phyloP scores from a whole-genome alignment of 2,329 filamentous ascomycete species.

The Aspergillus piperis region DNA sequence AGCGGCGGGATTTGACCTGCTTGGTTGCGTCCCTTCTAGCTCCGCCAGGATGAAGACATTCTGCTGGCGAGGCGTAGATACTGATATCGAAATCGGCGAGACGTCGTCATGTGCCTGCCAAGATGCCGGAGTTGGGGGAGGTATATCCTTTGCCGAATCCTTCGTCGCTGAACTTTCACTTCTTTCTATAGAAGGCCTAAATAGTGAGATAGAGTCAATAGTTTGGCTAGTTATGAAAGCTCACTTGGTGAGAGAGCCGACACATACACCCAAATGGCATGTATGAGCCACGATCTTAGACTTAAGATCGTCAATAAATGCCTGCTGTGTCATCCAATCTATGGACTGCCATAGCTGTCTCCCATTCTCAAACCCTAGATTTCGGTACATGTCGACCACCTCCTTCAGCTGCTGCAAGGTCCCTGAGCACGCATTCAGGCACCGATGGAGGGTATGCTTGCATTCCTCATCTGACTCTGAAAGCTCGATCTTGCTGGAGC shows the following conservation, averaged over 20 bases:
- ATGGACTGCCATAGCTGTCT: slow-evolving; percentile 30
- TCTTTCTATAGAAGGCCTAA: slow-evolving; percentile 26
- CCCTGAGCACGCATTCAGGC: slow-evolving; percentile 24
- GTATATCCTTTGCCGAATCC: slow-evolving; percentile 24
- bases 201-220: not conserved
- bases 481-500: slow-evolving; percentile 26
- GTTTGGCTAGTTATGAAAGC: not conserved
- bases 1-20: not conserved
- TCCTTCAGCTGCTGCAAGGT: slow-evolving; percentile 28
- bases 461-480: slow-evolving; percentile 25
- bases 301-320: slow-evolving; percentile 29
- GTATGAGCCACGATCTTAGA: slow-evolving; percentile 33
- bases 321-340: slow-evolving; percentile 31
- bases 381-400: slow-evolving; percentile 25
- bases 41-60: not conserved
- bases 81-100: not conserved
- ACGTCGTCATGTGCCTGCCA: not conserved
- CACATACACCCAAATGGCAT: slow-evolving; percentile 32
- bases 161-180: slow-evolving; percentile 26
- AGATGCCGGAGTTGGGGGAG: not conserved
- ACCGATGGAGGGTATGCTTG: slow-evolving; percentile 26
- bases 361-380: slow-evolving; percentile 25
- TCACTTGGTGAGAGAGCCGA: slow-evolving; percentile 32
- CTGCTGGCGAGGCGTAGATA: not conserved
- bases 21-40: not conserved